Percentiles rank a stretch among this genome's conserved stretches.
These are phyloP conservation scores for Trichoderma brevicompactum DNA, from an alignment of 2,329 filamentous ascomycete species.

Conservation along the genomic window DNA sequence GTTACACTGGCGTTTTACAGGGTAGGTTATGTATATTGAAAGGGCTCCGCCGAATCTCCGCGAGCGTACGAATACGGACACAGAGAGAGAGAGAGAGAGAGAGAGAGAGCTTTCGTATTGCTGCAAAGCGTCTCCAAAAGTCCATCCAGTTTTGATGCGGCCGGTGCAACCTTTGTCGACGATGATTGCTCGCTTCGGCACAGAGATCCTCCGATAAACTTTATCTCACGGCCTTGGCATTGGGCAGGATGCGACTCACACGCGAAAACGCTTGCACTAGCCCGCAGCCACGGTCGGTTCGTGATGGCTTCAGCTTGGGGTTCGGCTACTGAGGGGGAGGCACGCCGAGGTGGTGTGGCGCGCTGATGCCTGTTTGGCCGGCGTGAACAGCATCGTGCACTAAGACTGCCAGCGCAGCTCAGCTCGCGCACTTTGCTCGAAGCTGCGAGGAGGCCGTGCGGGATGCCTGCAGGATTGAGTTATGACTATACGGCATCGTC, in stretches of 20 bases:
- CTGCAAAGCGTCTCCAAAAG: too few relatives aligned
- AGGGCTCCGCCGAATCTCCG: not conserved
- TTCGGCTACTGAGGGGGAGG: not conserved
- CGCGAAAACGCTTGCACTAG: slow-evolving; percentile 9
- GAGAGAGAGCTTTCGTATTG: not conserved
- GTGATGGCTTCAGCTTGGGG: slow-evolving; percentile 12
- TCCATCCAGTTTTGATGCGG: too few relatives aligned
- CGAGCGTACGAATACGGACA: slow-evolving; percentile 7
- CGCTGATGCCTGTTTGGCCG: slow-evolving; percentile 8
- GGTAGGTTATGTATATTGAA: not conserved
- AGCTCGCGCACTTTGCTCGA: not conserved
- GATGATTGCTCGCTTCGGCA: slow-evolving; percentile 13
- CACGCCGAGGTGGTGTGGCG: slow-evolving; percentile 13
- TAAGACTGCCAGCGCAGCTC: slow-evolving; percentile 5
- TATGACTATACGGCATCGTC: not conserved
- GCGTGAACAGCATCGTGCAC: not conserved
- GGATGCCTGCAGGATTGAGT: slow-evolving; percentile 12
- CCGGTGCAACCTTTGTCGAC: not conserved
- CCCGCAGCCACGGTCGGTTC: slow-evolving; percentile 8
- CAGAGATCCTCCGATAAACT: slow-evolving; percentile 23
- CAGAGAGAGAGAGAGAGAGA: too few relatives aligned
- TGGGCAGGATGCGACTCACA: not conserved
- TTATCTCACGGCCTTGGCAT: not conserved
- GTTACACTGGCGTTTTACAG: slow-evolving; percentile 1
- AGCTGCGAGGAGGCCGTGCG: not conserved